Conservation (phyloP, 2,329 filamentous ascomycete genomes). For the Cladosporium velox region DNA sequence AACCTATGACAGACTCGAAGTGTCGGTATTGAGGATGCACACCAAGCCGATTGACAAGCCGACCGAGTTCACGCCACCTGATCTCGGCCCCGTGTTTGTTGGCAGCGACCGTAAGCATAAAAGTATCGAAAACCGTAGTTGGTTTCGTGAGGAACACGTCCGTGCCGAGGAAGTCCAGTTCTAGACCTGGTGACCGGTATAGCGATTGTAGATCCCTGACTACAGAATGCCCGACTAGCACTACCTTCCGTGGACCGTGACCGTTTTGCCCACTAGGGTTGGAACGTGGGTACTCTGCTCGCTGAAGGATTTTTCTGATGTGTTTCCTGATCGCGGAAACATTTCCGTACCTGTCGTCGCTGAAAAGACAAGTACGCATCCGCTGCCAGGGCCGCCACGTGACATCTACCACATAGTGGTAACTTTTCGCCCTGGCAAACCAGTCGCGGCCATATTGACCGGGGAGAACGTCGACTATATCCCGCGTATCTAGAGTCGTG, state of each 20-base stretch:
- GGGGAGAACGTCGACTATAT: constrained; percentile 57
- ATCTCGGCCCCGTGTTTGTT: constrained; percentile 19
- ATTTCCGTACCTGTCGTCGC: constrained; percentile 48
- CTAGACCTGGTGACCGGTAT: constrained; percentile 42
- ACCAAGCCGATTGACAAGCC: constrained; percentile 65
- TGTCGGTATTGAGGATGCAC: constrained; percentile 49
- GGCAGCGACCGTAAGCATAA: constrained; percentile 20
- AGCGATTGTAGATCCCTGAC: constrained; percentile 67
- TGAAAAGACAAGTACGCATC: constrained; percentile 54
- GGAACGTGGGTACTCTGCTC: not conserved
- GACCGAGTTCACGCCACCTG: constrained; percentile 57
- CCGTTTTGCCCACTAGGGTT: constrained; percentile 22
- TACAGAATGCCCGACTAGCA: constrained; percentile 62
- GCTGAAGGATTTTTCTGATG: constrained; percentile 1
- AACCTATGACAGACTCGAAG: constrained; percentile 48
- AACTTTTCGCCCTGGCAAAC: constrained; percentile 63
- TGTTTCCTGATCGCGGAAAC: not conserved
- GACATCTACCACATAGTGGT: constrained; percentile 58
- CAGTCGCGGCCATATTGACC: constrained; percentile 64
- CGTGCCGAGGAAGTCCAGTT: constrained; percentile 38
- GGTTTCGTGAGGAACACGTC: constrained; percentile 5
- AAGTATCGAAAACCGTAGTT: constrained; percentile 56
- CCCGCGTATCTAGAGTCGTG: constrained; percentile 69
- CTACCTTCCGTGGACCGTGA: constrained; percentile 54
- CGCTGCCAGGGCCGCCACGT: constrained; percentile 42